phyloP scores from a whole-genome alignment of 2,329 filamentous ascomycete genomes.

The Trichoderma sp. region DNA sequence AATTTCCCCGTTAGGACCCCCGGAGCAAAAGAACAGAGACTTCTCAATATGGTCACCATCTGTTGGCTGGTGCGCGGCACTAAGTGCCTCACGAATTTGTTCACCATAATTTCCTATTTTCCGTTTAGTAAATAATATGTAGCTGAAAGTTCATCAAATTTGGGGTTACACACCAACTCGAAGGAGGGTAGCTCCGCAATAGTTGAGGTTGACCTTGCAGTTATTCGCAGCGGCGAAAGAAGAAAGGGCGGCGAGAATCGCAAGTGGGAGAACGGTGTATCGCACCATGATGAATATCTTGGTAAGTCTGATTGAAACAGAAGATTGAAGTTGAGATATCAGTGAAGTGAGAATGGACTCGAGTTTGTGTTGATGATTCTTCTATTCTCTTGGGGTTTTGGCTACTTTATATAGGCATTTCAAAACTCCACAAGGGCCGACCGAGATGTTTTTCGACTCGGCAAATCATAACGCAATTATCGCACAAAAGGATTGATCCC shows the following conservation, averaged over 20 bases:
- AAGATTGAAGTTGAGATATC: background rate
- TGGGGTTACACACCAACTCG: background rate
- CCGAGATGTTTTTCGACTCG: background rate
- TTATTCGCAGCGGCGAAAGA: background rate
- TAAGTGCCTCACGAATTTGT: background rate
- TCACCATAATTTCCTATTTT: background rate
- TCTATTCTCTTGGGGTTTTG: background rate
- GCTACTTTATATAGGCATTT: background rate
- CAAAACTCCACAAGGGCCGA: background rate
- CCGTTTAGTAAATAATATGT: background rate
- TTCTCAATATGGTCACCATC: background rate
- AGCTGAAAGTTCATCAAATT: background rate
- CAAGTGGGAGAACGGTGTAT: background rate
- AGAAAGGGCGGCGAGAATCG: background rate
- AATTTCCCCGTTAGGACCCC: background rate
- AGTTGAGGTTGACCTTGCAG: background rate
- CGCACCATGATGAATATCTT: background rate
- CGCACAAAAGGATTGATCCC: background rate
- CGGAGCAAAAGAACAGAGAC: background rate
- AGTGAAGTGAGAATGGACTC: background rate
- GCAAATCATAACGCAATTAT: background rate
- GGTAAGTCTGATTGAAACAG: background rate
- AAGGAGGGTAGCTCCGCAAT: constrained; percentile 3
- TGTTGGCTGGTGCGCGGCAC: background rate
- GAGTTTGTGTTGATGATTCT: background rate